These are phyloP conservation scores for Sphaceloma murrayae DNA, from an alignment of 2,329 filamentous ascomycete genomes.

Conservation along the genomic window DNA sequence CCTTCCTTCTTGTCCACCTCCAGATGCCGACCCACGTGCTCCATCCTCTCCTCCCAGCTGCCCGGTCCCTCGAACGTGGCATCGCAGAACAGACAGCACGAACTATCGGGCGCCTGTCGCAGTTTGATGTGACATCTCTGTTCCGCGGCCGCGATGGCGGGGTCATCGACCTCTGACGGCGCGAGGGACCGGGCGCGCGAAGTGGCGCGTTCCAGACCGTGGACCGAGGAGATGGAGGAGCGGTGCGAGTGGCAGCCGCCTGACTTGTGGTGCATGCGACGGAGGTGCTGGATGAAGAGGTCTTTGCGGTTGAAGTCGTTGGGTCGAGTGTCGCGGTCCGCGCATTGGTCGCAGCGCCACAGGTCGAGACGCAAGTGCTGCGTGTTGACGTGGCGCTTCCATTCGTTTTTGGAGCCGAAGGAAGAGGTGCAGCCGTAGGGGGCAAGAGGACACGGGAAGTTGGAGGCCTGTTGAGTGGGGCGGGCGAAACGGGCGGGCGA, in stretches of 20 bases:
- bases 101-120: constrained; percentile 51
- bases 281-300: constrained; percentile 77
- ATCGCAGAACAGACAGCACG: constrained; percentile 56
- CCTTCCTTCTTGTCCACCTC: constrained; percentile 45
- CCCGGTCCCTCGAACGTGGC: constrained; percentile 52
- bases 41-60: constrained; percentile 75
- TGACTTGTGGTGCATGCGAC: constrained; percentile 64
- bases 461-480: constrained; percentile 31
- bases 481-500: constrained; percentile 37
- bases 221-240: constrained; percentile 25
- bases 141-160: constrained; percentile 38
- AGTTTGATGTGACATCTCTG: constrained; percentile 54
- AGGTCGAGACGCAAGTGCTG: constrained; percentile 68
- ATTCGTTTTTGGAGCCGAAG: constrained; percentile 82
- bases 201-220: no score
- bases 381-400: constrained; percentile 78
- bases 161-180: constrained; percentile 20
- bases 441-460: constrained; percentile 68
- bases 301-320: constrained; percentile 87
- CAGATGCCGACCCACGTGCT: constrained; percentile 75
- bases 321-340: constrained; percentile 24
- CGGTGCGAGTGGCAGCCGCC: constrained; percentile 21
- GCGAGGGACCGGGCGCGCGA: constrained; percentile 16
- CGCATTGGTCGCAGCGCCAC: constrained; percentile 64
- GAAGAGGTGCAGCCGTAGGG: constrained; percentile 64